Evolutionary conservation across 495 filamentous ascomycete species (phyloP).

Genomic region (Penicillium ucsense): DNA sequence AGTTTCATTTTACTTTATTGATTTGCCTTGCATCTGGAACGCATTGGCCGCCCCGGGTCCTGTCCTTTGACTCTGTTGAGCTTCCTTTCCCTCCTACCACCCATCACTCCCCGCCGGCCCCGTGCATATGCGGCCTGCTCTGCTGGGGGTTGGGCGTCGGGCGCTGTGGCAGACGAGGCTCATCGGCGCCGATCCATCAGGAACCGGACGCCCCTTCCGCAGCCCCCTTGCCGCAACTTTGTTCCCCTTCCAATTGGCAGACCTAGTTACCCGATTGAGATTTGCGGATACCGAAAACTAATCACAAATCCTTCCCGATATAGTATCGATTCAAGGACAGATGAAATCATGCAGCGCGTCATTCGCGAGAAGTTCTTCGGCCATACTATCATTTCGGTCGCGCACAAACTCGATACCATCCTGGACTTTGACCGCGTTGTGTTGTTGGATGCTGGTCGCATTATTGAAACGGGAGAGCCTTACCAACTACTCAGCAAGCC

Average conservation of each 20-base stretch:
- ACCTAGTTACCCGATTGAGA: too few relatives aligned
- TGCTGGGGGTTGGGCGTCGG: neutral
- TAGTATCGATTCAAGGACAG: constrained; percentile 47
- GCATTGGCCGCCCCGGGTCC: too few relatives aligned
- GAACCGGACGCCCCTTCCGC: too few relatives aligned
- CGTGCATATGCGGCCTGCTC: constrained; percentile 20
- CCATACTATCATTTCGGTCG: constrained; percentile 52
- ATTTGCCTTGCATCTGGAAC: constrained; percentile 7
- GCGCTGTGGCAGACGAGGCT: too few relatives aligned
- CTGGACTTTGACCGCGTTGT: constrained; percentile 43
- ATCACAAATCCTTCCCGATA: constrained; percentile 1
- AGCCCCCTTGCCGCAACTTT: too few relatives aligned
- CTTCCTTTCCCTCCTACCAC: neutral
- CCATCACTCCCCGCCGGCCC: constrained; percentile 5
- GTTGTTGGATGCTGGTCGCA: constrained; percentile 34
- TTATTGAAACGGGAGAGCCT: constrained; percentile 40
- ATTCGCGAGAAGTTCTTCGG: constrained; percentile 47
- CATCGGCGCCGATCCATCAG: too few relatives aligned
- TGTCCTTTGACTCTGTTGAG: neutral
- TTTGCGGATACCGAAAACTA: neutral
- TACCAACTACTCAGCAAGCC: constrained; percentile 20
- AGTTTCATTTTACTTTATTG: constrained; percentile 9
- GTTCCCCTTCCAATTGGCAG: too few relatives aligned
- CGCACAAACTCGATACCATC: constrained; percentile 53
- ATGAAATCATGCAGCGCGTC: constrained; percentile 48